phyloP scores from a whole-genome alignment of 768 basidiomycete genomes.

The Daedaleopsis sinensis region DNA sequence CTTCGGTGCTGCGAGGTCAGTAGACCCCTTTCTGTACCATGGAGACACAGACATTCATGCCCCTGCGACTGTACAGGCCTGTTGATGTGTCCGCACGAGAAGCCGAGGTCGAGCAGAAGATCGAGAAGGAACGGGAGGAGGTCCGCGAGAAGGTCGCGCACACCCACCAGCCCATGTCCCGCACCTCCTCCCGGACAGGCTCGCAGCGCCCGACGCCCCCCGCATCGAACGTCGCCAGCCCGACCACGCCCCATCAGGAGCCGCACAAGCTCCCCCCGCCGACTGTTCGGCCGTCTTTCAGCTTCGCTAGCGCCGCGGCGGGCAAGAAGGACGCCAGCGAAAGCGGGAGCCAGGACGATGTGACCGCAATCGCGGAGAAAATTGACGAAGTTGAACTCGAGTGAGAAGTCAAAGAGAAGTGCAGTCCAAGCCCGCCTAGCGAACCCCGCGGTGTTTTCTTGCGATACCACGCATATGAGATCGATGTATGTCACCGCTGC shows the following conservation, averaged over 20 bases:
- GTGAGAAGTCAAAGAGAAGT: slow-evolving; percentile 9
- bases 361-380: slow-evolving; percentile 33
- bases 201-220: slow-evolving; percentile 33
- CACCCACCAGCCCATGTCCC: slow-evolving; percentile 44
- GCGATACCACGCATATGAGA: not conserved
- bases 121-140: slow-evolving; percentile 64
- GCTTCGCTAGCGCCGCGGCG: slow-evolving; percentile 80
- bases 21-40: slow-evolving; percentile 5
- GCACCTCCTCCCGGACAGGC: slow-evolving; percentile 41
- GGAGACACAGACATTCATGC: not conserved
- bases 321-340: slow-evolving; percentile 41
- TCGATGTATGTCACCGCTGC: too few species aligned
- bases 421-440: not conserved
- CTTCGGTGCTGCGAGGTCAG: slow-evolving; percentile 85
- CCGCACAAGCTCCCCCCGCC: slow-evolving; percentile 34
- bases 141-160: slow-evolving; percentile 37
- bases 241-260: slow-evolving; percentile 29
- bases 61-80: slow-evolving; percentile 50
- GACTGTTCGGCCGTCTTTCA: slow-evolving; percentile 71
- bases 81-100: slow-evolving; percentile 83
- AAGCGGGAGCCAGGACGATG: slow-evolving; percentile 27
- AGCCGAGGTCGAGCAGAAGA: slow-evolving; percentile 69
- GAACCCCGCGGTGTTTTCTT: not conserved
- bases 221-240: slow-evolving; percentile 34
- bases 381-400: slow-evolving; percentile 38